phyloP scores from a whole-genome alignment of 768 basidiomycete genomes.

The Tylopilus sp. region DNA sequence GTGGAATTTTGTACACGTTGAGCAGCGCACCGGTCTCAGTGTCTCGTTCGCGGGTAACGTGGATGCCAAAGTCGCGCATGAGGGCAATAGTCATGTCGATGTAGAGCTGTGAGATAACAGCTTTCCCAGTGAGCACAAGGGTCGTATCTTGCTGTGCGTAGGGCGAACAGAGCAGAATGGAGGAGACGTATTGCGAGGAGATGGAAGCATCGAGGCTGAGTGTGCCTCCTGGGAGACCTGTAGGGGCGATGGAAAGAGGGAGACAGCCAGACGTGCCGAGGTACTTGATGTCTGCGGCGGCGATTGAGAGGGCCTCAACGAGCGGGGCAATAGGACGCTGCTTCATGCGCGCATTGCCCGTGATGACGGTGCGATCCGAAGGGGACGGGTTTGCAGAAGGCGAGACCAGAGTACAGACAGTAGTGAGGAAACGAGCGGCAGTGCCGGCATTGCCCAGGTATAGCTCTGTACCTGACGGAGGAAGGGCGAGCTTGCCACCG shows the following conservation, averaged over 20 bases:
- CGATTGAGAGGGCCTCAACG: slow-evolving; percentile 81
- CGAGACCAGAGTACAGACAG: slow-evolving; percentile 88
- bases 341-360: slow-evolving; percentile 98
- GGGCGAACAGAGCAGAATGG: slow-evolving; percentile 93
- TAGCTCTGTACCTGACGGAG: slow-evolving; percentile 77
- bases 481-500: slow-evolving; percentile 72
- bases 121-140: slow-evolving; percentile 87
- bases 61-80: slow-evolving; percentile 90
- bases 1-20: slow-evolving; percentile 88
- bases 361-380: slow-evolving; percentile 68
- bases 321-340: slow-evolving; percentile 95
- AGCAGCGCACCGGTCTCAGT: slow-evolving; percentile 54
- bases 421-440: slow-evolving; percentile 94
- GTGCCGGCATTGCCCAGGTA: slow-evolving; percentile 98
- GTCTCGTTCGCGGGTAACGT: slow-evolving; percentile 65
- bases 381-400: slow-evolving; percentile 33
- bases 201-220: slow-evolving; percentile 92
- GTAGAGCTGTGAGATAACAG: slow-evolving; percentile 97
- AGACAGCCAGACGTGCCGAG: slow-evolving; percentile 81
- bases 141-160: slow-evolving; percentile 83
- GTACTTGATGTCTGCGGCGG: slow-evolving; percentile 77
- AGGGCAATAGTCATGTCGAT: slow-evolving; percentile 99
- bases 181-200: slow-evolving; percentile 97
- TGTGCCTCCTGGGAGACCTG: slow-evolving; percentile 75
- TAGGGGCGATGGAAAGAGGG: slow-evolving; percentile 80